phyloP scores from a whole-genome alignment of 495 filamentous ascomycete genomes.

The Aspergillus affinis region DNA sequence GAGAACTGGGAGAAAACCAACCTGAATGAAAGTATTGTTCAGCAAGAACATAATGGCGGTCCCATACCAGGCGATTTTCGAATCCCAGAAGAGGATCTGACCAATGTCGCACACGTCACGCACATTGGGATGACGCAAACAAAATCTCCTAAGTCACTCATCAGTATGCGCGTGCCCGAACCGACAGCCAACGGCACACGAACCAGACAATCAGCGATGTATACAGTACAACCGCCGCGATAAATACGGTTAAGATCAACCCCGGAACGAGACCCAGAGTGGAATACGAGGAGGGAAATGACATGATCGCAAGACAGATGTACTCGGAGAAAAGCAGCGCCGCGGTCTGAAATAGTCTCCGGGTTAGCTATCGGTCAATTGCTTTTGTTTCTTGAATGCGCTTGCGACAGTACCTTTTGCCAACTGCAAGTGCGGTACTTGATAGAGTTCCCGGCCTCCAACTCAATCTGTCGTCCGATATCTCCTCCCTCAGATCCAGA shows the following conservation, averaged over 20 bases:
- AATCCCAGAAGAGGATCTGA: conserved; percentile 81
- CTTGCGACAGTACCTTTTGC: conserved; percentile 62
- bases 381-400: background rate
- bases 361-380: background rate
- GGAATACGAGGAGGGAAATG: conserved; percentile 87
- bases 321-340: conserved; percentile 88
- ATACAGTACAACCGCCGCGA: conserved; percentile 74
- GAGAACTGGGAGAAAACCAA: conserved; percentile 26
- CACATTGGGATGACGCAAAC: conserved; percentile 80
- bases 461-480: conserved; percentile 70
- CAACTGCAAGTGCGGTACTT: conserved; percentile 89
- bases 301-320: conserved; percentile 93
- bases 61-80: conserved; percentile 75
- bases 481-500: conserved; percentile 39
- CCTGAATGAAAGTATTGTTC: conserved; percentile 88
- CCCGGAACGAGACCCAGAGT: conserved; percentile 84
- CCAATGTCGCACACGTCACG: conserved; percentile 90
- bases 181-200: conserved; percentile 16
- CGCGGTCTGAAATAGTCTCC: conserved; percentile 58
- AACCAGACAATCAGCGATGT: conserved; percentile 82
- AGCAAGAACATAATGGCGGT: conserved; percentile 87
- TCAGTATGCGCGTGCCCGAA: conserved; percentile 7
- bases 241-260: conserved; percentile 74
- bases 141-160: conserved; percentile 63
- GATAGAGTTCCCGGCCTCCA: conserved; percentile 76